Base-by-base conservation (phyloP, 2,329 filamentous ascomycete species). In the Alternaria conjuncta region DNA sequence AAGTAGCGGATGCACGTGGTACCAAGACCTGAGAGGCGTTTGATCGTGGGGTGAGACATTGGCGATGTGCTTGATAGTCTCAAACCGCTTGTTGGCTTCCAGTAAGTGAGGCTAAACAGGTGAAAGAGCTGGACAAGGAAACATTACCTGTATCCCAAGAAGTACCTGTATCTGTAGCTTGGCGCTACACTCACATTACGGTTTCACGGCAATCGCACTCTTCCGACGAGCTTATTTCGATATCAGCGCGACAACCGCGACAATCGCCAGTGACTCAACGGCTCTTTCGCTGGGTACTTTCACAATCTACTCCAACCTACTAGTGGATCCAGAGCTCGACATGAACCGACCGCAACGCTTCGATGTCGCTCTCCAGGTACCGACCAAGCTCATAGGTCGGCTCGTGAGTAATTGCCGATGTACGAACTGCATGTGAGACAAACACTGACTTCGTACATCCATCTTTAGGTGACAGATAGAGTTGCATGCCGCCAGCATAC, bases 31-130 rank as follows among this genome's bases (percentile, higher is more conserved):
- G n/a, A 30, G 10, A n/a, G 25, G 18, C 12, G 41, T 32, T 60
- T 55, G 30, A 21, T 23, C n/a, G 18, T 21, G 28, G 43, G 47
- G 15, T 60, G 23, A 30, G 43, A 55, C 28, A 60, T 43, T 43
- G 21, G 23, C 25, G n/a, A 46, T 18, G 41, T 53, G 62, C 55
- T 64, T 61, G 62, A 55, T n/a, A 21, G 55, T 47, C 36, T 53
- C 58, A 61, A 64, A 57, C 61, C 32, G 61, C 47, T 64, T 64
- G 57, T 55, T 57, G 30, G 15, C 25, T 20, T 41, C 41, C 26
- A 36, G 20, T 32, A 26, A 26, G 43, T 41, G 36, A 30, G 26
- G 54, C 59, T 61, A 32, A 13, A 51, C 49, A 32, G 57, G 54
- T 53, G 46, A 53, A 61, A 25, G 28, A 50, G 47, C 49, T 54